Base-by-base conservation (phyloP, 2,329 filamentous ascomycete species). In the Pyrenophora tritici-repentis region DNA sequence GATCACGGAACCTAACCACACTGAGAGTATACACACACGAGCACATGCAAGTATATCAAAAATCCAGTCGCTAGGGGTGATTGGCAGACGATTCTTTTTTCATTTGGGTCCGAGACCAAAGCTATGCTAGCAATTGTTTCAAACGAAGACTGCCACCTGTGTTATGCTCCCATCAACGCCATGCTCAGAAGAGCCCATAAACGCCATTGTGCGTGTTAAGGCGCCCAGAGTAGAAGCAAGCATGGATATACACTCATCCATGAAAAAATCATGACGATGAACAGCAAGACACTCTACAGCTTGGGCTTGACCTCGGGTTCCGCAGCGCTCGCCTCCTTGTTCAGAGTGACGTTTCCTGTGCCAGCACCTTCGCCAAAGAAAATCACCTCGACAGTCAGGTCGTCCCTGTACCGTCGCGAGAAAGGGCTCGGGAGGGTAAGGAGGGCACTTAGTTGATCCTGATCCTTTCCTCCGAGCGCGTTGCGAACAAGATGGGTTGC, bases 401-500 rank as follows among this genome's bases (percentile, higher is more conserved):
- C 94, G 71, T 99, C 94, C 62, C 91, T 93, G 71, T 97, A 99
- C 68, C 94, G 82, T 67, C 94, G 83, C 24, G 90, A 95, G 69
- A 92, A 97, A 0, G 94, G 95, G 49, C 90, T 89, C 2, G 93
- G 92, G 17, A 99, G 80, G 1, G 94, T 97, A 63, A 99, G 81
- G 56, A 99, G 79, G 16, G 93, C 93, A 66, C 90, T 95, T 13
- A 99, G 84, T 81, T 96, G 94, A 75, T 99, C 95, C 66, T 87
- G 86, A 67, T 99, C 92, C 71, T 89, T 91, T 9, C 94, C 94
- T 47, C 94, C 94, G 24, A 99, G 84, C 0, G 94, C 94, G 68
- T 99, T 99, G 58, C 94, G 86, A 40, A 97, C 89, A 40, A 99
- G 83, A 77, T 99, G 94, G 2, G 94, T 99, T 0, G 94, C 94